Conservation (phyloP, 2,329 filamentous ascomycete species). For the Exophiala phaeomuriformis region DNA sequence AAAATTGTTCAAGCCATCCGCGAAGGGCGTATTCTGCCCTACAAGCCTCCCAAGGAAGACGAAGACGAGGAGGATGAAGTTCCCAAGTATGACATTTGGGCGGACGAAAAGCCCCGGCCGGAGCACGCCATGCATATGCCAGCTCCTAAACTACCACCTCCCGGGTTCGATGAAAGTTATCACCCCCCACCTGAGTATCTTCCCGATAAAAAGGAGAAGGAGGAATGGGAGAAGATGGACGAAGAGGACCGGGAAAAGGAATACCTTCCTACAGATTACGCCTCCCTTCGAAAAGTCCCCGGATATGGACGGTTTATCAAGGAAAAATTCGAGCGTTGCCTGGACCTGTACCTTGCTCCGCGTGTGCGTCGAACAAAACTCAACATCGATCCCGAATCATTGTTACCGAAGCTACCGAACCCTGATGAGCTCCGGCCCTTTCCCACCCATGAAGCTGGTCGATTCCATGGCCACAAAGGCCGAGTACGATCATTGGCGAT, state of each 20-base stretch:
- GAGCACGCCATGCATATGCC: slow-evolving; percentile 92
- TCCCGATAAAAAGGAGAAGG: slow-evolving; percentile 74
- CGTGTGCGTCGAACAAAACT: slow-evolving; percentile 86
- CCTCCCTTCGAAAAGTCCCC: slow-evolving; percentile 81
- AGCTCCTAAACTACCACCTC: slow-evolving; percentile 85
- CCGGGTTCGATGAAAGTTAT: slow-evolving; percentile 91
- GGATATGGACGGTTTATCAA: slow-evolving; percentile 87
- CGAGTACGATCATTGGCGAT: slow-evolving; percentile 77
- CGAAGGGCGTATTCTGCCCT: slow-evolving; percentile 87
- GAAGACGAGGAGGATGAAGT: slow-evolving; percentile 66
- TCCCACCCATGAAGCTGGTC: slow-evolving; percentile 78
- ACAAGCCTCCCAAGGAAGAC: slow-evolving; percentile 67
- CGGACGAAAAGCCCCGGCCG: slow-evolving; percentile 74
- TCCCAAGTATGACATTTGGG: slow-evolving; percentile 84
- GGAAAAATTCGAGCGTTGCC: slow-evolving; percentile 88
- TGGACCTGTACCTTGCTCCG: slow-evolving; percentile 92
- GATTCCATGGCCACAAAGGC: slow-evolving; percentile 82
- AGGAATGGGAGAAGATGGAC: slow-evolving; percentile 76
- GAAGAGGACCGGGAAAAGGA: slow-evolving; percentile 87
- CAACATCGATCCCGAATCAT: slow-evolving; percentile 89
- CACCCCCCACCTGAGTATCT: slow-evolving; percentile 94
- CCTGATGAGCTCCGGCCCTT: slow-evolving; percentile 93
- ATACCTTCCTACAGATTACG: slow-evolving; percentile 74
- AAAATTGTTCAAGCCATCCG: slow-evolving; percentile 94
- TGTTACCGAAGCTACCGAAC: slow-evolving; percentile 85